Percentiles rank a stretch among this genome's conserved stretches.
phyloP scores from a whole-genome alignment of 371 early-diverging fungal genomes.

The Mucor indicus region DNA sequence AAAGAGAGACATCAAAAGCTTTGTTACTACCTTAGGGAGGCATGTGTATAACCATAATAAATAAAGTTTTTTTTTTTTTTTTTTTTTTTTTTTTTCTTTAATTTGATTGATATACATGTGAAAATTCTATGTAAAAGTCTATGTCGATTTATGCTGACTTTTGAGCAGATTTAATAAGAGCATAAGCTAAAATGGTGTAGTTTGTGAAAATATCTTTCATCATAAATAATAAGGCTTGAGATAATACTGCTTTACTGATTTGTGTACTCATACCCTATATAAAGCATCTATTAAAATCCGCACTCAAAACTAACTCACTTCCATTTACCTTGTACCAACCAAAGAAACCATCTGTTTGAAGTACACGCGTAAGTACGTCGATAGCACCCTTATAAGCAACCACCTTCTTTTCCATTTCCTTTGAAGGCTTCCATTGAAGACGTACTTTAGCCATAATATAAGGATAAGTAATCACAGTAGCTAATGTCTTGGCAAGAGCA shows the following conservation, averaged over 20 bases:
- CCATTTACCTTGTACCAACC: constrained; percentile 91
- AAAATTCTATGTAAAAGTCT: too few relatives aligned
- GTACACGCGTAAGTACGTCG: constrained; percentile 84
- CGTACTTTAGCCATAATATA: constrained; percentile 98
- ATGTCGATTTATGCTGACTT: too few relatives aligned
- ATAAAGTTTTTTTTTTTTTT: too few relatives aligned
- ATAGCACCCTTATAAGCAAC: constrained; percentile 75
- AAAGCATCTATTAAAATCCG: background rate
- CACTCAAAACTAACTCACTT: background rate
- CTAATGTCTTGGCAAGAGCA: constrained; percentile 90
- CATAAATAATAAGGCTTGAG: constrained; percentile 93
- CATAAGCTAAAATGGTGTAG: constrained; percentile 59
- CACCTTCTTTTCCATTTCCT: constrained; percentile 48
- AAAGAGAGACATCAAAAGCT: too few relatives aligned
- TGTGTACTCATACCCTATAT: constrained; percentile 92
- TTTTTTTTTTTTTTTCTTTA: too few relatives aligned
- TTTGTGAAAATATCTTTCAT: constrained; percentile 87
- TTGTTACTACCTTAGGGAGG: too few relatives aligned
- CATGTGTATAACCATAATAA: too few relatives aligned
- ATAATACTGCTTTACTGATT: constrained; percentile 93
- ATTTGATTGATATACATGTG: too few relatives aligned
- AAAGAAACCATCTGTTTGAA: constrained; percentile 74
- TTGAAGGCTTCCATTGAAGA: constrained; percentile 91
- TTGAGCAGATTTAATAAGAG: constrained; percentile 30
- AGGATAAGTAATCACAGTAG: constrained; percentile 86